phyloP scores from a whole-genome alignment of 192 early-diverging fungal species.

The Chytriomyces sp. region DNA sequence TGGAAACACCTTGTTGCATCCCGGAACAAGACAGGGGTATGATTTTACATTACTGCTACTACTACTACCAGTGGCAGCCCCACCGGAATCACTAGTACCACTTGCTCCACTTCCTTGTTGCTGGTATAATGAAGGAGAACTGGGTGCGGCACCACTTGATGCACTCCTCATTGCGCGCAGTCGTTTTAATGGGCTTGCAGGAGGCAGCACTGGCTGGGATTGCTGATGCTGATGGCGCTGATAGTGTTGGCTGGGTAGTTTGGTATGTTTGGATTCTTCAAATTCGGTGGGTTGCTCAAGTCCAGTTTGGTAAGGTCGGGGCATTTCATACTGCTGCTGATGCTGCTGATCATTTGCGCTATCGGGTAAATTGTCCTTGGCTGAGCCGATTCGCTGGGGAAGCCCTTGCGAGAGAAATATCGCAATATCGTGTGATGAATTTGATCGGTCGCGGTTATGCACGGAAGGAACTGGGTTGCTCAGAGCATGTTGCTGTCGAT shows the following conservation, averaged over 20 bases:
- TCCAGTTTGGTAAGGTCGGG: too few species aligned
- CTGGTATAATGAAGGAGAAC: not conserved
- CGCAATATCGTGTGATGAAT: not conserved
- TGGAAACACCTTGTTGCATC: conserved; percentile 75
- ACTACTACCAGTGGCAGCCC: not conserved
- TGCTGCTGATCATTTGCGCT: too few species aligned
- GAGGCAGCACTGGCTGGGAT: not conserved
- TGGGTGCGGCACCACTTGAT: not conserved
- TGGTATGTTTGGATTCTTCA: too few species aligned
- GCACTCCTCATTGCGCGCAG: not conserved
- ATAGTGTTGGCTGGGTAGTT: too few species aligned
- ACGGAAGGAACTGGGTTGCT: too few species aligned
- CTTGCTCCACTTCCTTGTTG: too few species aligned
- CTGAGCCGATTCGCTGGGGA: not conserved
- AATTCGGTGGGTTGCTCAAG: too few species aligned
- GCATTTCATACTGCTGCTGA: too few species aligned
- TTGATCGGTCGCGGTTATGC: not conserved
- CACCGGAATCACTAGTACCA: not conserved
- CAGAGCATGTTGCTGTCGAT: too few species aligned
- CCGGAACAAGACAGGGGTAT: conserved; percentile 44
- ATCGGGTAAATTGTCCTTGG: not conserved
- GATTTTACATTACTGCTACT: not conserved
- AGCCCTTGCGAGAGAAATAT: not conserved
- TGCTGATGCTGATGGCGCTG: not conserved
- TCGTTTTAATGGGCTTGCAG: not conserved